Evolutionary conservation across 192 early-diverging fungal species (phyloP).

Genomic region (Coemansia erecta): DNA sequence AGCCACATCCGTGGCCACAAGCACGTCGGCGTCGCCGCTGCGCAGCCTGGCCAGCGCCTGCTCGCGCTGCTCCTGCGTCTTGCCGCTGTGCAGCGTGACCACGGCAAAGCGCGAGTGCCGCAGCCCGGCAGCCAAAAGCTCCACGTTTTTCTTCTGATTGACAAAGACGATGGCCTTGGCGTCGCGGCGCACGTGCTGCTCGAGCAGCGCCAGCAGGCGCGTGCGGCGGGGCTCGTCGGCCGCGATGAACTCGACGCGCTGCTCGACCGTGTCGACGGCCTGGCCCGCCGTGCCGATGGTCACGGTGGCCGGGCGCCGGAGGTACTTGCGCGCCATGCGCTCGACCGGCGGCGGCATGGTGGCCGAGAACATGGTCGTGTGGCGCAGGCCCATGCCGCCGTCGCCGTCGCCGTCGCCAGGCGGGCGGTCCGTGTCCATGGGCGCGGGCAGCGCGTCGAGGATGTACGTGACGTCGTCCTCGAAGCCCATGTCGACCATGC

Average conservation of each 20-base stretch:
- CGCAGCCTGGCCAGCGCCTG: slow-evolving; percentile 77
- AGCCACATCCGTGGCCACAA: slow-evolving; percentile 98
- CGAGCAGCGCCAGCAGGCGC: slow-evolving; percentile 76
- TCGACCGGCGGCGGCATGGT: slow-evolving; percentile 97
- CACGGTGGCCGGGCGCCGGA: slow-evolving; percentile 87
- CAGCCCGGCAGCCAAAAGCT: slow-evolving; percentile 77
- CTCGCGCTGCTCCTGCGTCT: slow-evolving; percentile 97
- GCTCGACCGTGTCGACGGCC: slow-evolving; percentile 94
- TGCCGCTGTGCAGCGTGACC: slow-evolving; percentile 90
- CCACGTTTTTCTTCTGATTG: slow-evolving; percentile 93
- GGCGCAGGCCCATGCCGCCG: slow-evolving; percentile 61
- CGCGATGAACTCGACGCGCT: slow-evolving; percentile 91
- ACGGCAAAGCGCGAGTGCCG: slow-evolving; percentile 40
- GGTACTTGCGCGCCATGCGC: slow-evolving; percentile 89
- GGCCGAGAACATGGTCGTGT: slow-evolving; percentile 99
- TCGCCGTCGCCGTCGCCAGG: slow-evolving; percentile 22
- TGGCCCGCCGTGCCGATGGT: slow-evolving; percentile 96
- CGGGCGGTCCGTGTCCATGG: no score
- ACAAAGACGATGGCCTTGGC: slow-evolving; percentile 95
- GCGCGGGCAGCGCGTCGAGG: slow-evolving; percentile 91
- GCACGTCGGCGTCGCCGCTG: slow-evolving; percentile 74
- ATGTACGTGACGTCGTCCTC: slow-evolving; percentile 95
- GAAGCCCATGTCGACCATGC: slow-evolving; percentile 94
- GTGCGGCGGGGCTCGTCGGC: slow-evolving; percentile 72
- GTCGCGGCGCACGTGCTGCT: slow-evolving; percentile 58